These are phyloP conservation scores for Geotrichum klebahnii DNA, from an alignment of 1,139 yeast genomes.

Conservation along the genomic window DNA sequence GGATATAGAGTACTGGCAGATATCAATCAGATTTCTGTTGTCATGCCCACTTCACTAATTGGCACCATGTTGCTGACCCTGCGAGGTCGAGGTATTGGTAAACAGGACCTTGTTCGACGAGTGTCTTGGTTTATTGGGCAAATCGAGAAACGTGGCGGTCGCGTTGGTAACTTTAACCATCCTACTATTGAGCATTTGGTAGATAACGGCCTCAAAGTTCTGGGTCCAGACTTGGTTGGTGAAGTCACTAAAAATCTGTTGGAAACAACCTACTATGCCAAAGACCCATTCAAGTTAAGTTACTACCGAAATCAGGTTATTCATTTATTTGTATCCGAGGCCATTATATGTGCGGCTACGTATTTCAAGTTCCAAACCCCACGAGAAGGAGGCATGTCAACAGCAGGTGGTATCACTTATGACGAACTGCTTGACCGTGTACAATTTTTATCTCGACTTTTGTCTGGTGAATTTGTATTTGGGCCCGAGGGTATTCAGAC, in stretches of 20 bases:
- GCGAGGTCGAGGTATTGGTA: conserved; percentile 41
- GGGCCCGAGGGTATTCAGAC: conserved; percentile 39
- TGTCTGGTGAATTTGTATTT: conserved; percentile 44
- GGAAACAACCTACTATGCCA: conserved; percentile 41
- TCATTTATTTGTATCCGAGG: conserved; percentile 43
- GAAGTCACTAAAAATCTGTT: conserved; percentile 37
- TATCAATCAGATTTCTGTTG: conserved; percentile 42
- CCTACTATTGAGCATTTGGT: conserved; percentile 37
- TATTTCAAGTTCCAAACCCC: conserved; percentile 30
- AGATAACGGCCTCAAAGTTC: conserved; percentile 40
- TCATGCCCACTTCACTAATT: conserved; percentile 46
- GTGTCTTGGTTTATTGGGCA: conserved; percentile 40
- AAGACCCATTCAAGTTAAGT: conserved; percentile 43
- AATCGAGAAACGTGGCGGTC: conserved; percentile 41
- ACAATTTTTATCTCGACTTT: conserved; percentile 37
- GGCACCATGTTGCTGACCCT: conserved; percentile 44
- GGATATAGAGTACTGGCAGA: conserved; percentile 44
- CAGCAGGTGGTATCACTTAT: conserved; percentile 26
- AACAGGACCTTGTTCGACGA: conserved; percentile 36
- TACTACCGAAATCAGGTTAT: conserved; percentile 45
- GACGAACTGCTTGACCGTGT: conserved; percentile 33
- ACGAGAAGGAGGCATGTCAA: conserved; percentile 23
- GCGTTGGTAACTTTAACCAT: conserved; percentile 39
- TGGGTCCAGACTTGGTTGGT: conserved; percentile 42
- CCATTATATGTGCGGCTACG: conserved; percentile 41